These are phyloP conservation scores for Lolium multiflorum DNA, from an alignment of 176 grass and related monocot genomes.

Conservation along the genomic window DNA sequence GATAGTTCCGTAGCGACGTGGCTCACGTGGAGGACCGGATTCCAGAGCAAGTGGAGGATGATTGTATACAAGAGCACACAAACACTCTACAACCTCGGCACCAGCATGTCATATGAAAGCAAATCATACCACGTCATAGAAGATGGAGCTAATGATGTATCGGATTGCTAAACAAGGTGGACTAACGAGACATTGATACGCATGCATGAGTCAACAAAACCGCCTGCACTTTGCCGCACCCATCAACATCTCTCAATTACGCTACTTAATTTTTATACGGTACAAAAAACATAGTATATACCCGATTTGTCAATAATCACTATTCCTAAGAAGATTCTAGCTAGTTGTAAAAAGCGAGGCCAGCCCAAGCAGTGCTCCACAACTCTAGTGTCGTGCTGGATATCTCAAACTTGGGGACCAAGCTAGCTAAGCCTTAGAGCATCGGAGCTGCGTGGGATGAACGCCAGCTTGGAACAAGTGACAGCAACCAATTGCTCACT, in stretches of 20 bases:
- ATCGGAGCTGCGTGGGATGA: too few species aligned
- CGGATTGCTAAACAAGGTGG: too few species aligned
- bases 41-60: background rate
- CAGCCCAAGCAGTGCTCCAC: too few species aligned
- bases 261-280: too few species aligned
- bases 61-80: background rate
- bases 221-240: too few species aligned
- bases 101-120: background rate
- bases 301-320: background rate
- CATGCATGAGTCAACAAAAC: too few species aligned
- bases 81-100: background rate
- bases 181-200: too few species aligned
- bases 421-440: too few species aligned
- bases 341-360: slow-evolving; percentile 22
- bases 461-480: too few species aligned
- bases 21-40: background rate
- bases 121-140: background rate
- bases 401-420: background rate
- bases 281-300: too few species aligned
- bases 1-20: background rate
- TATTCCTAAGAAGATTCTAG: background rate
- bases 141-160: background rate
- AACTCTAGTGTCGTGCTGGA: background rate
- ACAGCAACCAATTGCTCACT: too few species aligned
- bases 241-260: too few species aligned